Base-by-base conservation (phyloP, 345 rosid species). In the Hibiscus mutabilis region DNA sequence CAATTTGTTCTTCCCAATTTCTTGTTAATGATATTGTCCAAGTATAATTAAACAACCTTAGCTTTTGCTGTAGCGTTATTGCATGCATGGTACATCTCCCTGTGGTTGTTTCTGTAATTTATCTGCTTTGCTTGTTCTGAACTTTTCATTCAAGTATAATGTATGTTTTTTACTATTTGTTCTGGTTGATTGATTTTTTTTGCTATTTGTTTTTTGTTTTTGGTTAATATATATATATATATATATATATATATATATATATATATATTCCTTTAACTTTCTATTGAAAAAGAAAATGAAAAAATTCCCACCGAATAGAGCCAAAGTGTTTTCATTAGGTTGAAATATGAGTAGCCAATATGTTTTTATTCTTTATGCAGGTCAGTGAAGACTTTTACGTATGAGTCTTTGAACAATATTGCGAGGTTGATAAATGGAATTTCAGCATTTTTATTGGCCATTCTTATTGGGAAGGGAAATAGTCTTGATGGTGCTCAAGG, bases 401-500 rank as follows among this genome's bases (percentile, higher is more conserved):
- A 89, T 35, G 97, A 92, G 81, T 84, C 96, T 25, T 82, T 95
- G 81, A 89, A 88, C 80, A 92, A 90, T 79, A 73, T 88, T 63
- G 97, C 81, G 52, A 87, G 96, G 78, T 74, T 93, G 55, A 90
- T 95, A 12, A 92, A 95, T 78, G 97, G 97, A 66, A 76, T 90
- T 5, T 95, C 97, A 0, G 99, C 92, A 22, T 80, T 95, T 79
- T 63, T 95, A 27, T 75, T 95, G 80, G 76, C 93, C n/a, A 0
- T 92, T 79, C 75, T 95, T 51, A 97, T 96, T 0, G 97, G 97
- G 56, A 88, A 95, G 74, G 83, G 91, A 60, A 79, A 77, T 73
- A 81, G 86, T 59, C 92, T 95, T 57, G 97, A 95, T 87, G 97
- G 99, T 49, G 76, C 89, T 67, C 88, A 90, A 63, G 99, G 97